These are phyloP conservation scores for Aspergillus sclerotiicarbonarius DNA, from an alignment of 495 filamentous ascomycete species.

Conservation along the genomic window DNA sequence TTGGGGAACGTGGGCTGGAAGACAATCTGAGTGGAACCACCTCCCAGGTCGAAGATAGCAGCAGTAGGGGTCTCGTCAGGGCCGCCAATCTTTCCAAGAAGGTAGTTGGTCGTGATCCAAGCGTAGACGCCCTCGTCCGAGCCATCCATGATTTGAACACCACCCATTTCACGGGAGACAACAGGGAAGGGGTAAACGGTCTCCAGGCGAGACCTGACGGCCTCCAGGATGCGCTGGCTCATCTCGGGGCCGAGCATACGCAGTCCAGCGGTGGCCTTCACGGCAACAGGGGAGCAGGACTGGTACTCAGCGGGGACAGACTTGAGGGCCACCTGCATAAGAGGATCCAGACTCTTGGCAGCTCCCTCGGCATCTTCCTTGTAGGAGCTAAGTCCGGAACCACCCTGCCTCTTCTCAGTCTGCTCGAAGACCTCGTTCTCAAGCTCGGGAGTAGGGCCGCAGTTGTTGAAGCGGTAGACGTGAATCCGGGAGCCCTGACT, in stretches of 20 bases:
- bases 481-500: slow-evolving; percentile 98
- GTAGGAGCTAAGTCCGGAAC: slow-evolving; percentile 85
- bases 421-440: slow-evolving; percentile 88
- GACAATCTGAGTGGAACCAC: slow-evolving; percentile 96
- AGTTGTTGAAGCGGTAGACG: slow-evolving; percentile 99
- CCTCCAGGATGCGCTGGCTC: slow-evolving; percentile 78
- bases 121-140: slow-evolving; percentile 97
- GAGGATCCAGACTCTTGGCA: slow-evolving; percentile 80
- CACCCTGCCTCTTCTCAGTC: slow-evolving; percentile 73
- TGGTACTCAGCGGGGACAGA: slow-evolving; percentile 84
- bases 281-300: slow-evolving; percentile 83
- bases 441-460: slow-evolving; percentile 89
- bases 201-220: slow-evolving; percentile 82
- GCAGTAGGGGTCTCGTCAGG: slow-evolving; percentile 87
- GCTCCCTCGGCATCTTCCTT: slow-evolving; percentile 79
- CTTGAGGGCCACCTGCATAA: slow-evolving; percentile 81
- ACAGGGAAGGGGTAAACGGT: slow-evolving; percentile 91
- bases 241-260: slow-evolving; percentile 79
- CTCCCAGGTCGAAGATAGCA: slow-evolving; percentile 92
- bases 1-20: slow-evolving; percentile 93
- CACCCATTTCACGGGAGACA: slow-evolving; percentile 75
- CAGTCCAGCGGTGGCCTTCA: slow-evolving; percentile 94
- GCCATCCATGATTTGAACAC: slow-evolving; percentile 94
- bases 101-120: slow-evolving; percentile 98
- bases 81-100: slow-evolving; percentile 94